These are phyloP conservation scores for Nasturtium officinale DNA, from an alignment of 345 rosid genomes.

Conservation along the genomic window DNA sequence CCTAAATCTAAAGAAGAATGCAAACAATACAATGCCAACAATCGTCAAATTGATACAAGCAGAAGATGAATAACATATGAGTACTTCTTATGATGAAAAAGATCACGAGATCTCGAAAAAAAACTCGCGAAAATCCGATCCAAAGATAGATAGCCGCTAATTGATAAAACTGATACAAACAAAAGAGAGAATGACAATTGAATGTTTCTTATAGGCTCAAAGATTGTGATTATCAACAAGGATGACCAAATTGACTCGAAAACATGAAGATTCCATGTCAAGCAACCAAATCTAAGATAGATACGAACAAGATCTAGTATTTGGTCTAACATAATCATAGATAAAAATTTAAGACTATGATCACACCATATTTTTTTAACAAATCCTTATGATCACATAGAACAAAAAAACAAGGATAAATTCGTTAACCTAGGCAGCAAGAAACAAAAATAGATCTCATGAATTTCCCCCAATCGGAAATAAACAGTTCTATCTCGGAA, in stretches of 20 bases:
- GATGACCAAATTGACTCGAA: background rate
- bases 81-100: background rate
- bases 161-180: background rate
- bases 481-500: background rate
- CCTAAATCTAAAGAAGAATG: background rate
- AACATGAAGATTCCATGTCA: background rate
- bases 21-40: background rate
- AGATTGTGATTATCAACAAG: background rate
- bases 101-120: background rate
- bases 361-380: background rate
- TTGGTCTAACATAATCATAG: background rate
- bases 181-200: background rate
- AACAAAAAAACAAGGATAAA: background rate
- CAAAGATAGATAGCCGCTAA: background rate
- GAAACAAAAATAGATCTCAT: background rate
- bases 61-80: background rate
- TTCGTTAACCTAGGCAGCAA: constrained; percentile 17
- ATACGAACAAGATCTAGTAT: background rate
- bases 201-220: background rate
- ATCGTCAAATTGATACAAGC: background rate
- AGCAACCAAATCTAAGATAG: background rate
- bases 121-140: background rate
- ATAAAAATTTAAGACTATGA: background rate
- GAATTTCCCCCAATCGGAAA: background rate
- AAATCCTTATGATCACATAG: background rate